phyloP scores from a whole-genome alignment of 2,329 filamentous ascomycete genomes.

The Madurella fahalii region DNA sequence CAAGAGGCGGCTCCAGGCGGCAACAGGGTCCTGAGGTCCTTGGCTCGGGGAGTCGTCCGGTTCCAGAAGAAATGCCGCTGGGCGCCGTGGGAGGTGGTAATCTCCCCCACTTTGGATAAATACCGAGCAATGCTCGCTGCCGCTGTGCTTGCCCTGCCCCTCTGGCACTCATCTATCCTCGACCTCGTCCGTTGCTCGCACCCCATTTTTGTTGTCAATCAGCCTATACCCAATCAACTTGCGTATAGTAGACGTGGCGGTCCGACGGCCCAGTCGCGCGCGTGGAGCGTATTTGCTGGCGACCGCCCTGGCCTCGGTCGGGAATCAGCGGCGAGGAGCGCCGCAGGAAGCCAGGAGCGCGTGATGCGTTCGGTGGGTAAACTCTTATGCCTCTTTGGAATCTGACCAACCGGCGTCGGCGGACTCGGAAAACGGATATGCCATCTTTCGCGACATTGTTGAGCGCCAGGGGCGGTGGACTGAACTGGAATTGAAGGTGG shows the following conservation, averaged over 20 bases:
- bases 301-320: not conserved
- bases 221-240: constrained; percentile 25
- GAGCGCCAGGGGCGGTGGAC: too few species aligned
- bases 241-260: constrained; percentile 23
- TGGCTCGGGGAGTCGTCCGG: constrained; percentile 9
- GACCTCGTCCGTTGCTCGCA: constrained; percentile 5
- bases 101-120: constrained; percentile 28
- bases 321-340: not conserved
- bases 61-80: constrained; percentile 22
- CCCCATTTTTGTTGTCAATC: constrained; percentile 18
- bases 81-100: constrained; percentile 12
- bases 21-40: constrained; percentile 9
- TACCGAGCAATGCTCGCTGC: constrained; percentile 15
- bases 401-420: too few species aligned
- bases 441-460: too few species aligned
- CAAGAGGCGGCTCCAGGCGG: not conserved
- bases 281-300: not conserved
- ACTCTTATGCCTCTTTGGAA: too few species aligned
- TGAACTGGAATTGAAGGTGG: too few species aligned
- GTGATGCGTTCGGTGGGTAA: too few species aligned
- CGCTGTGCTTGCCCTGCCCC: constrained; percentile 14
- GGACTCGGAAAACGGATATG: too few species aligned
- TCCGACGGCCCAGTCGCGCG: constrained; percentile 23
- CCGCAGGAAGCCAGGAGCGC: too few species aligned
- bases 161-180: constrained; percentile 22